Evolutionary conservation across 2,329 filamentous ascomycete species (phyloP), one percentile per base, ranked within the genome.

Genomic region (Pleoardoris graminearum): DNA sequence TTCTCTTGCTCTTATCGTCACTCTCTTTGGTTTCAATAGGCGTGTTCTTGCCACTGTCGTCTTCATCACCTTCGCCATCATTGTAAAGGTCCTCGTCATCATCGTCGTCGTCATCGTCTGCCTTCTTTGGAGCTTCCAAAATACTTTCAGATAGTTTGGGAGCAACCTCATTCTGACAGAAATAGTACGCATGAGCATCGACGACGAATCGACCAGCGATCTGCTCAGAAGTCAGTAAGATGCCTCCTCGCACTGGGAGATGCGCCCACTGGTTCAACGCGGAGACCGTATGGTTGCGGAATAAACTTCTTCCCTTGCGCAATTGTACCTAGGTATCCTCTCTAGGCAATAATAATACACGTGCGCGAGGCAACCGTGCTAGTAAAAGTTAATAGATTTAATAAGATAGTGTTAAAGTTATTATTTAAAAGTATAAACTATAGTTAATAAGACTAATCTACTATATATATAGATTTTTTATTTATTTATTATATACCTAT

Each of bases 121-220:
- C 29, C 30, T 44, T 17, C 10, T 33, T 7, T 7, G 21, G 21
- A 17, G 12, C 8, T 16, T 17, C 30, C 29, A 23, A 5, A 12
- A 45, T 45, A 19, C 30, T 45, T 17, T 45, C 30, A 17, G 12
- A 12, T 11, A 45, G 12, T 35, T 17, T 45, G 5, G 42, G 30
- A 35, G 42, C 42, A 14, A 38, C 33, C 16, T 29, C 19, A 8
- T 17, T 38, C 16, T 48, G 45, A 16, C 45, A 39, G 33, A 48
- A 37, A 14, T 48, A 48, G 14, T 29, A 48, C 11, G 45, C 45
- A 36, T 48, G 35, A 30, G 45, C 45, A 48, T 48, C 45, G 1
- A 48, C 35, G 10, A 48, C 30, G 11, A 38, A 37, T 12, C 45
- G 33, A 21, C 33, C 33, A 21, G 22, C 16, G n/a, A 48, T 39